Conservation (phyloP, 805 yeast genomes). For the Metschnikowia lunata region DNA sequence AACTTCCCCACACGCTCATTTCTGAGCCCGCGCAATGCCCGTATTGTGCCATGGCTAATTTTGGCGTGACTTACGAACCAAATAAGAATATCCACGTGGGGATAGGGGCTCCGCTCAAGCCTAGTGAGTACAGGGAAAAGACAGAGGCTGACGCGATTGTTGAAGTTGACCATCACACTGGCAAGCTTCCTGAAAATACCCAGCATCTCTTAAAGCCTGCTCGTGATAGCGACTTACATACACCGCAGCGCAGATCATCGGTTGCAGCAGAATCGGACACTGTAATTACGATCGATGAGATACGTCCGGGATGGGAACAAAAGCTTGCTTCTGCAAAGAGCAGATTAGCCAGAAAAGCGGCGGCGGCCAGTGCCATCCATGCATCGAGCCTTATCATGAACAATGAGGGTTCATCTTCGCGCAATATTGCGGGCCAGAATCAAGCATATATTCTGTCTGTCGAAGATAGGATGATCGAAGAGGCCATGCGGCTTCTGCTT, state of each 20-base stretch:
- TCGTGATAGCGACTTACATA: conserved; percentile 2
- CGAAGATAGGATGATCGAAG: conserved; percentile 76
- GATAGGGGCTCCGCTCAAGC: conserved; percentile 51
- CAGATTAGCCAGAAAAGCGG: conserved; percentile 78
- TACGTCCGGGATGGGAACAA: conserved; percentile 91
- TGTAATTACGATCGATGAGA: conserved; percentile 74
- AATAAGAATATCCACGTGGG: conserved; percentile 53
- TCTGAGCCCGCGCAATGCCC: conserved; percentile 92
- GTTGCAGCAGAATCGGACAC: conserved; percentile 62
- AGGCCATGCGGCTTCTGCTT: conserved; percentile 72
- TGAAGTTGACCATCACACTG: conserved; percentile 5
- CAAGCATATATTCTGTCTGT: conserved; percentile 19
- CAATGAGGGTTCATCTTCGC: conserved; percentile 9
- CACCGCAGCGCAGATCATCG: conserved; percentile 35
- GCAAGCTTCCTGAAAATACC: conserved; percentile 4
- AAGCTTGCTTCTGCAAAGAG: conserved; percentile 68
- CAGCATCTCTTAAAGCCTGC: neutral
- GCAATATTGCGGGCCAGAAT: neutral
- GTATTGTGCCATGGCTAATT: conserved; percentile 82
- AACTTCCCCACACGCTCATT: conserved; percentile 59
- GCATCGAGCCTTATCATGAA: conserved; percentile 69
- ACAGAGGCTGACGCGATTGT: conserved; percentile 8
- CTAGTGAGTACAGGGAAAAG: conserved; percentile 23
- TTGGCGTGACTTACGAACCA: conserved; percentile 80
- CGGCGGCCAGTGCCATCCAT: conserved; percentile 92